Evolutionary conservation across 768 basidiomycete species (phyloP).

Genomic region (Lactarius indigo): DNA sequence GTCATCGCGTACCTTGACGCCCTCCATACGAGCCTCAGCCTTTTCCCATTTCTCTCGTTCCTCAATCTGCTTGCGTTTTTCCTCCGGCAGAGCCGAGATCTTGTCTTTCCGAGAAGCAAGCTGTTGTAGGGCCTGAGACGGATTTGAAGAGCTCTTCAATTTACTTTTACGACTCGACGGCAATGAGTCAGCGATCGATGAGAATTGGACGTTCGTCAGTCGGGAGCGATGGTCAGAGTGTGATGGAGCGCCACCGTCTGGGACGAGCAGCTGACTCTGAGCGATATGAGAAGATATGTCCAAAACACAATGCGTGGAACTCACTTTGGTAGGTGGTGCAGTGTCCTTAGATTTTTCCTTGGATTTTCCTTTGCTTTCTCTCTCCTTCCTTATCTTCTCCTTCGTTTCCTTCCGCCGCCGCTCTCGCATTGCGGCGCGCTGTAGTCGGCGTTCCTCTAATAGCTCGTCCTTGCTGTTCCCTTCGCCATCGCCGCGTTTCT

Average conservation of each 20-base stretch:
- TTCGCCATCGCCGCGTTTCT: conserved; percentile 35
- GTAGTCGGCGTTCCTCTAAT: conserved; percentile 71
- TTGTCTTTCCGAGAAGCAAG: conserved; percentile 75
- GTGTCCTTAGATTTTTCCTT: conserved; percentile 44
- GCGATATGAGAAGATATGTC: neutral
- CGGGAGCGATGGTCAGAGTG: conserved; percentile 29
- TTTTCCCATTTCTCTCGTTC: conserved; percentile 89
- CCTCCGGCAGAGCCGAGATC: conserved; percentile 71
- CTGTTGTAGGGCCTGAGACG: conserved; percentile 80
- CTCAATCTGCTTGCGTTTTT: conserved; percentile 74
- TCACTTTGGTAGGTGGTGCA: conserved; percentile 53
- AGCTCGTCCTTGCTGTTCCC: conserved; percentile 74
- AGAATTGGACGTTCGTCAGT: conserved; percentile 70
- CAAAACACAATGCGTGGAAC: conserved; percentile 16
- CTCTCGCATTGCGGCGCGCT: conserved; percentile 82
- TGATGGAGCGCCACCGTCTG: conserved; percentile 39
- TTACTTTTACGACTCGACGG: conserved; percentile 42
- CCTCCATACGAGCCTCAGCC: conserved; percentile 82
- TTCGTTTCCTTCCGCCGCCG: conserved; percentile 79
- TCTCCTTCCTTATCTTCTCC: conserved; percentile 71
- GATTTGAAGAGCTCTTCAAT: conserved; percentile 73
- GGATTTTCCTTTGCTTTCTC: conserved; percentile 45
- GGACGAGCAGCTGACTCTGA: conserved; percentile 71
- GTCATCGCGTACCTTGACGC: conserved; percentile 89
- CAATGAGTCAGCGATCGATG: conserved; percentile 49